Percentiles rank a stretch among this genome's conserved stretches.
Conservation (phyloP, 2,329 filamentous ascomycete genomes). For the Fusarium nanum region DNA sequence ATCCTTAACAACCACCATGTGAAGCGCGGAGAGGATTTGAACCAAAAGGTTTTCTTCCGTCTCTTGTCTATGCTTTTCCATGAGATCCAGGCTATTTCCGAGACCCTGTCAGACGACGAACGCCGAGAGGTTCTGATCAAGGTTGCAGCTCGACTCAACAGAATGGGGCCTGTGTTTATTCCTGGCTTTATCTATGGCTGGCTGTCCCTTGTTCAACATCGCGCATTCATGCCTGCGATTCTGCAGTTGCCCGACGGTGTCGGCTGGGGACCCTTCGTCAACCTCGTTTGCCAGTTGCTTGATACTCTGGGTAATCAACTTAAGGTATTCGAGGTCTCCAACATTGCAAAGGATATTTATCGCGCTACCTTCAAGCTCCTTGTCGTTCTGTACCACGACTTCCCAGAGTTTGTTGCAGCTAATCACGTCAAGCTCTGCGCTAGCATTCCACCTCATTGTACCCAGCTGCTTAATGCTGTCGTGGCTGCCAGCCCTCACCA, state of each 20-base stretch:
- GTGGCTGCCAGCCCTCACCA: slow-evolving; percentile 83
- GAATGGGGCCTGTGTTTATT: slow-evolving; percentile 80
- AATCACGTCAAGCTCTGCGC: slow-evolving; percentile 86
- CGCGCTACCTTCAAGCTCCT: slow-evolving; percentile 85
- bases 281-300: slow-evolving; percentile 78
- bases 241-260: slow-evolving; percentile 73
- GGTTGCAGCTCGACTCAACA: slow-evolving; percentile 77
- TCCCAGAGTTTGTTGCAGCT: slow-evolving; percentile 89
- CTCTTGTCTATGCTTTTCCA: slow-evolving; percentile 86
- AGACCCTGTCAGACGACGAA: slow-evolving; percentile 70
- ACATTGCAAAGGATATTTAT: slow-evolving; percentile 84
- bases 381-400: slow-evolving; percentile 90
- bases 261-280: slow-evolving; percentile 82
- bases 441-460: slow-evolving; percentile 83
- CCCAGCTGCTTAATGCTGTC: slow-evolving; percentile 89
- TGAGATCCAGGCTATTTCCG: slow-evolving; percentile 71
- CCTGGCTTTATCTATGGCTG: slow-evolving; percentile 88
- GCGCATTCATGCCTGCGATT: slow-evolving; percentile 83
- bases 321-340: slow-evolving; percentile 75
- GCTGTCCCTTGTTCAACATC: slow-evolving; percentile 84
- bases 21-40: slow-evolving; percentile 83
- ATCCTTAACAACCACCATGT: slow-evolving; percentile 88
- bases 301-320: slow-evolving; percentile 82
- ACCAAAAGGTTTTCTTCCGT: slow-evolving; percentile 90
- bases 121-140: slow-evolving; percentile 76